Evolutionary conservation across 2,329 filamentous ascomycete genomes (phyloP), one percentile per base, ranked within the genome.

Genomic region (Alternaria gansuensis): DNA sequence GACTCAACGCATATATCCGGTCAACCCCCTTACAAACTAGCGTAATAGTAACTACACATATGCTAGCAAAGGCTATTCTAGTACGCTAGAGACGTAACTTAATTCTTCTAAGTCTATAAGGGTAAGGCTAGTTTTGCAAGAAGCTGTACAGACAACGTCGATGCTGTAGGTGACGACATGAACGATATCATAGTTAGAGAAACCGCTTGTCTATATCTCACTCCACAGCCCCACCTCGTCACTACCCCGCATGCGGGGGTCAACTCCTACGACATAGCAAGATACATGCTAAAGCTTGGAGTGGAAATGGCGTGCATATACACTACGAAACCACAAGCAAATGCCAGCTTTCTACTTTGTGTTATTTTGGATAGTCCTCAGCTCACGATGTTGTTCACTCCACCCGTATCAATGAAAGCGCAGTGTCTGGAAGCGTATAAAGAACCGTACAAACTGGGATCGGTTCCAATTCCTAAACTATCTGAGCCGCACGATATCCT

Each of bases 381-480:
- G 33, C n/a, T 6, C 26, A 60, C 9, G 5, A 72, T 72, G 68
- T 61, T 65, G 14, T 14, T 54, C 11, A 29, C 44, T 23, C 51
- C 70, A 17, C 72, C 72, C 14, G 29, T 62, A 11, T 64, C 67
- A 2, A 81, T 81, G 79, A 76, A 67, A 64, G 79, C 76, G 21
- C 80, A 82, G 59, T 72, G 77, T 50, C 72, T 82, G 41, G 73
- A 79, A 4, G 71, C 70, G 11, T 81, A 79, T 71, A 80, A 80
- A 54, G 74, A 67, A 5, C 78, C 79, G 2, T 81, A 82, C 63
- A 67, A 54, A 13, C 67, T 82, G 11, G 72, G 71, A 49, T 62
- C 72, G 5, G 67, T 79, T 2, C 74, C 77, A 3, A 50, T 79
- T 6, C 80, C 79, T 4, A 53, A 48, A 29, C 62, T 68, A 4